These are phyloP conservation scores for Starmerella ratchasimensis DNA, from an alignment of 805 yeast genomes.

Conservation along the genomic window DNA sequence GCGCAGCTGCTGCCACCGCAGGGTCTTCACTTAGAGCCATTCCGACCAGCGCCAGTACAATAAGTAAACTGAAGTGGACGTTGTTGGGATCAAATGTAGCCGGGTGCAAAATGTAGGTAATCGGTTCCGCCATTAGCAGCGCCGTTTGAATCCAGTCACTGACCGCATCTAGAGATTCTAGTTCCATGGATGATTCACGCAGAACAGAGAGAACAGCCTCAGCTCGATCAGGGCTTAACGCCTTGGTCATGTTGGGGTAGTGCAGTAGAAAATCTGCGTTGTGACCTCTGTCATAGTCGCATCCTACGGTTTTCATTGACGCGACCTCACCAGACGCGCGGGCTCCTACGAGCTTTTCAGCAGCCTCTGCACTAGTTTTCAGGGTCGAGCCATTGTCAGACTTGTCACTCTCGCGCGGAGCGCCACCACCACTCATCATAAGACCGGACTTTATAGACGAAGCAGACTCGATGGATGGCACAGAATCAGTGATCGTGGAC, in stretches of 20 bases:
- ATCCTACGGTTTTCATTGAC: no score
- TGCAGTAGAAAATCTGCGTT: not conserved
- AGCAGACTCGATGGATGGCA: no score
- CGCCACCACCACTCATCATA: no score
- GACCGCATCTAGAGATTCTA: not conserved
- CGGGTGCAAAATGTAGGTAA: slow-evolving; percentile 21
- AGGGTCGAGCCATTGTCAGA: no score
- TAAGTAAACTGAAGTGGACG: slow-evolving; percentile 20
- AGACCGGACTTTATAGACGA: no score
- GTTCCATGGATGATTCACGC: not conserved
- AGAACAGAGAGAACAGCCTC: slow-evolving; percentile 2
- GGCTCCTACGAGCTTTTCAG: no score
- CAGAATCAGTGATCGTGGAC: no score
- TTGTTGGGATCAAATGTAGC: slow-evolving; percentile 22
- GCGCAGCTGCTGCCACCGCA: slow-evolving; percentile 14
- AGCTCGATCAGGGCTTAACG: slow-evolving; percentile 6
- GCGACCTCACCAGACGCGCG: no score
- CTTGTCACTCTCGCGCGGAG: no score
- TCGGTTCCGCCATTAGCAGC: slow-evolving; percentile 19
- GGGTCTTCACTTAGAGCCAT: slow-evolving; percentile 20
- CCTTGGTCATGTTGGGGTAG: not conserved
- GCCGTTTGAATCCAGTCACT: slow-evolving; percentile 13
- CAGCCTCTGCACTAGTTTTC: no score
- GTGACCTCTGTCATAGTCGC: no score
- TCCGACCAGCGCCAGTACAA: slow-evolving; percentile 23